Conservation (phyloP, 75 land plant genomes). For the Cupressus sempervirens region DNA sequence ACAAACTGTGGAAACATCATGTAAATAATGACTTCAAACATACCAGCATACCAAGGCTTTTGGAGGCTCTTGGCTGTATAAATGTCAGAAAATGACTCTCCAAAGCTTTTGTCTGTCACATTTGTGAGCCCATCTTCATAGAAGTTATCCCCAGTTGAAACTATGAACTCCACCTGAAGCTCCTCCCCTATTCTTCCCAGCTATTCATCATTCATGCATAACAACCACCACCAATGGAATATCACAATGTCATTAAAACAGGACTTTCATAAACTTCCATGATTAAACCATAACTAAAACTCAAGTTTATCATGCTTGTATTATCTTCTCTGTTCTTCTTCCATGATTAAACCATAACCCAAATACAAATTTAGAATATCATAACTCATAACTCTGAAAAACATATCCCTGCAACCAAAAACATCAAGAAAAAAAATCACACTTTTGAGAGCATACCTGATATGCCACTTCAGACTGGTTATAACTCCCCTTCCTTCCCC, state of each 20-base stretch:
- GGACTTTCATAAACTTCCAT: too few relatives aligned
- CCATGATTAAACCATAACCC: too few relatives aligned
- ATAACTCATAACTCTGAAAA: too few relatives aligned
- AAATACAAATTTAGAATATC: too few relatives aligned
- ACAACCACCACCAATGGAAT: neutral
- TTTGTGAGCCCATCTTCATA: conserved; percentile 35
- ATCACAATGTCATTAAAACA: too few relatives aligned
- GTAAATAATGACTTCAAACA: neutral
- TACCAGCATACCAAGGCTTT: conserved; percentile 41
- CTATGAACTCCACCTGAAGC: conserved; percentile 31
- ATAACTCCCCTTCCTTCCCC: conserved; percentile 40
- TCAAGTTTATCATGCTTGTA: too few relatives aligned
- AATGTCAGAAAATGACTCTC: conserved; percentile 29
- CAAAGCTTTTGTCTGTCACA: conserved; percentile 24
- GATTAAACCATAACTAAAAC: too few relatives aligned
- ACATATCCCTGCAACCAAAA: neutral
- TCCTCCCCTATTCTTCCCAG: conserved; percentile 37
- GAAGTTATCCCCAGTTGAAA: conserved; percentile 45
- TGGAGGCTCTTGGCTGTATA: conserved; percentile 48
- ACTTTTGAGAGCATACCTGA: conserved; percentile 19
- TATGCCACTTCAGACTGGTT: conserved; percentile 42
- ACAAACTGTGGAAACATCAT: neutral
- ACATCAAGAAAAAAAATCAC: neutral
- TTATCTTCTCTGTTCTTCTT: too few relatives aligned
- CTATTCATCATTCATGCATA: conserved; percentile 13